These are phyloP conservation scores for Inga oerstediana DNA, from an alignment of 306 rosid species.

Conservation along the genomic window DNA sequence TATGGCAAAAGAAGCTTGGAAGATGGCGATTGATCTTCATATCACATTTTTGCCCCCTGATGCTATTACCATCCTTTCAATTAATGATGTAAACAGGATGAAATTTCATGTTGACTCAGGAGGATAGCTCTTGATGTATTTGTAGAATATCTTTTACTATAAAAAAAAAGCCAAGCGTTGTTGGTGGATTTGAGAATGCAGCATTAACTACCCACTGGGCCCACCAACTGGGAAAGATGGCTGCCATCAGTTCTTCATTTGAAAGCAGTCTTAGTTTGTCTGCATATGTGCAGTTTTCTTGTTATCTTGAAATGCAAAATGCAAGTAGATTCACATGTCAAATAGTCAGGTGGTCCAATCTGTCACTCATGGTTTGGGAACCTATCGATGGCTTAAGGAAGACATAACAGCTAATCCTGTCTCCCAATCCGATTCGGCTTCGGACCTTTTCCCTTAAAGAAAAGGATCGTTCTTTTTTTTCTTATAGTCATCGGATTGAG, in stretches of 20 bases:
- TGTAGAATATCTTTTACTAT: too few relatives aligned
- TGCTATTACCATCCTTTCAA: too few relatives aligned
- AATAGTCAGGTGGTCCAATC: constrained; percentile 45
- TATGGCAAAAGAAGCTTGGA: too few relatives aligned
- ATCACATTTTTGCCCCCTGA: too few relatives aligned
- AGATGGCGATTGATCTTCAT: too few relatives aligned
- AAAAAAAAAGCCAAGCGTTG: constrained; percentile 80
- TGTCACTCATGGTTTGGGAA: constrained; percentile 90
- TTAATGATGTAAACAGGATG: too few relatives aligned
- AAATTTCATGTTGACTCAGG: too few relatives aligned
- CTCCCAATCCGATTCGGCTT: too few relatives aligned
- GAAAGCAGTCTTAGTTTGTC: constrained; percentile 94
- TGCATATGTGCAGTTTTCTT: constrained; percentile 78
- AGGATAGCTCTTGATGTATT: too few relatives aligned
- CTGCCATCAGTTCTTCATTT: constrained; percentile 86
- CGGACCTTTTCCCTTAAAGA: too few relatives aligned
- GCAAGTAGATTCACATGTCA: constrained; percentile 43
- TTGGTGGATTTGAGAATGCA: constrained; percentile 94
- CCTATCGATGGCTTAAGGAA: constrained; percentile 87
- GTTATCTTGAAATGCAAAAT: constrained; percentile 74
- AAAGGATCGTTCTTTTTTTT: too few relatives aligned
- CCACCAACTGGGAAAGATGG: constrained; percentile 79
- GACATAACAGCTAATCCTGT: constrained; percentile 65
- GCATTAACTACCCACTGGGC: constrained; percentile 86
- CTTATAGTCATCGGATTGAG: too few relatives aligned